Evolutionary conservation across 1,284 basidiomycete species (phyloP).

Genomic region (Ustilago curta): DNA sequence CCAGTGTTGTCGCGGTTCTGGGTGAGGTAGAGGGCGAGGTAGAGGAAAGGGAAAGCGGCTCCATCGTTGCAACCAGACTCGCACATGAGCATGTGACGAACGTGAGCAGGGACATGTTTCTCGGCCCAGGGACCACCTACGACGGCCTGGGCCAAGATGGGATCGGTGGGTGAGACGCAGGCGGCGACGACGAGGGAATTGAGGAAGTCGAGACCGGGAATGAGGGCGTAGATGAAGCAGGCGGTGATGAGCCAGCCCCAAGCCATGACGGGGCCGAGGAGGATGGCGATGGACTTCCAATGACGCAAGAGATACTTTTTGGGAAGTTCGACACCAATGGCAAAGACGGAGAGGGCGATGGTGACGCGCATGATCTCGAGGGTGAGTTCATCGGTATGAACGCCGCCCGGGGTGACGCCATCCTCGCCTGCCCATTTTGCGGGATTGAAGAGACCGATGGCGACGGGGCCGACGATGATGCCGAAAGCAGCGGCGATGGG

Average conservation of each 20-base stretch:
- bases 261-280: slow-evolving; percentile 89
- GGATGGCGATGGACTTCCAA: slow-evolving; percentile 87
- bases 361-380: slow-evolving; percentile 92
- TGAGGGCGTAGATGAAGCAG: slow-evolving; percentile 62
- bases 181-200: slow-evolving; percentile 76
- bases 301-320: slow-evolving; percentile 83
- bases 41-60: slow-evolving; percentile 92
- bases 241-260: slow-evolving; percentile 87
- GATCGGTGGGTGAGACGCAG: slow-evolving; percentile 95
- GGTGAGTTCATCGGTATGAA: slow-evolving; percentile 76
- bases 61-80: slow-evolving; percentile 85
- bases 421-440: slow-evolving; percentile 79
- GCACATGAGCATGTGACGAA: slow-evolving; percentile 90
- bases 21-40: slow-evolving; percentile 89
- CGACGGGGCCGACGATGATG: slow-evolving; percentile 87
- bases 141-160: slow-evolving; percentile 75
- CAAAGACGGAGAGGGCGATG: slow-evolving; percentile 96
- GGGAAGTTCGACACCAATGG: slow-evolving; percentile 81
- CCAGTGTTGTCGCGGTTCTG: slow-evolving; percentile 77
- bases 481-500: slow-evolving; percentile 95
- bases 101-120: slow-evolving; percentile 95
- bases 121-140: slow-evolving; percentile 98
- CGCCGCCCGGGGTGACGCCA: slow-evolving; percentile 73
- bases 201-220: slow-evolving; percentile 58
- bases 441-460: slow-evolving; percentile 86